Base-by-base conservation (phyloP, 2,329 filamentous ascomycete species). In the Bipolaris oryzae region DNA sequence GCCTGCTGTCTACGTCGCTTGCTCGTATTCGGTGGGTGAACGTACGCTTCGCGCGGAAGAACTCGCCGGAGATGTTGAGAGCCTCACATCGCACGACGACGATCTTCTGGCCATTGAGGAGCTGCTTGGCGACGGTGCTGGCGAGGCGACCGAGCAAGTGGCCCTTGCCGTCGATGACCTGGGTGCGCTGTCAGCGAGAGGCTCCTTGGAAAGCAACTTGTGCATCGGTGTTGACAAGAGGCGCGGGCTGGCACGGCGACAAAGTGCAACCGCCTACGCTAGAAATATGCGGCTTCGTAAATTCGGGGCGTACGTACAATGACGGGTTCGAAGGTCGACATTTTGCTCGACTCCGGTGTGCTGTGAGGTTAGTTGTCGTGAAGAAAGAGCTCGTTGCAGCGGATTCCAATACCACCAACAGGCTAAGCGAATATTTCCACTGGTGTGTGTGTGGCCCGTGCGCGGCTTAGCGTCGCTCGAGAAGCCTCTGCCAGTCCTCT, bases 1-100 rank as follows among this genome's bases (percentile, higher is more conserved):
- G 56, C 58, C 57, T 57, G 61, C 53, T 60, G 58, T 50, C 59
- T 41, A 48, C 54, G 28, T 60, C 58, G 55, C 53, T 58, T 39
- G 53, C 52, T 61, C 50, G 48, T 41, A 20, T 31, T 58, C 53
- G 61, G 58, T 59, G 58, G 63, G 58, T 60, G 67, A 77, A 96
- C 94, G 83, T 96, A 99, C 95, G 90, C 90, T 99, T 99, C 74
- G 94, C 89, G 82, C 95, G 92, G 91, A 99, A 99, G 91, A 99
- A 99, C 87, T 98, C 95, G 85, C 95, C 95, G 74, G 95, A 99
- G 88, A 99, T 99, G 89, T 99, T 99, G 82, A 99, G 89, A 77
- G 92, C 92, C 86, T 99, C 95, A 84, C 91, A 96, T 87, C 95
- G 92, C 81, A 99, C 95, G 75, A 99, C 86, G 77, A 98, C 94